phyloP scores from a whole-genome alignment of 2,329 filamentous ascomycete species.

The Phialemoniopsis sp. region DNA sequence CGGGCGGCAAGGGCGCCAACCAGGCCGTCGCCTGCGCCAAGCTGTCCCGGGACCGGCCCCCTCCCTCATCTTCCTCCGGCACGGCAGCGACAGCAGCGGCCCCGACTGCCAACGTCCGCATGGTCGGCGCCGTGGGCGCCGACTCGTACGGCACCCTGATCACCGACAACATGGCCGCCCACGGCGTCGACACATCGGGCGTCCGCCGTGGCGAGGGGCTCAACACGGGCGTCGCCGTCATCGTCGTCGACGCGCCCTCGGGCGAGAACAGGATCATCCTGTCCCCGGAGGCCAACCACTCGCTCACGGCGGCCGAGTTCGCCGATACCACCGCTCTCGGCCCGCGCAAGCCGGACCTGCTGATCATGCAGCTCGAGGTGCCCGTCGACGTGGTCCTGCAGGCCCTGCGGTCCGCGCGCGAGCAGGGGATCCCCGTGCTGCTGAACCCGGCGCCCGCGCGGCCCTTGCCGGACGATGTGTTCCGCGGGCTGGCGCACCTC shows the following conservation, averaged over 20 bases:
- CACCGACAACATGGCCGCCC: conserved; percentile 36
- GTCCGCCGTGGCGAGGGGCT: conserved; percentile 32
- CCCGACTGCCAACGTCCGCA: conserved; percentile 36
- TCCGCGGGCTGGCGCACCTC: conserved; percentile 67
- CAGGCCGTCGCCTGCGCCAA: conserved; percentile 67
- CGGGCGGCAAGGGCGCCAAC: conserved; percentile 73
- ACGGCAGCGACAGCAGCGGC: conserved; percentile 6
- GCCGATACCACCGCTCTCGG: conserved; percentile 13
- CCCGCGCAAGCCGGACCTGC: conserved; percentile 47
- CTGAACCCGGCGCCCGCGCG: conserved; percentile 88
- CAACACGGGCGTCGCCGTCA: conserved; percentile 53
- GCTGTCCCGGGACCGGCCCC: conserved; percentile 42
- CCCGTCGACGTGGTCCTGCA: conserved; percentile 61
- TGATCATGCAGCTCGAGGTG: conserved; percentile 78
- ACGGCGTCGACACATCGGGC: conserved; percentile 40
- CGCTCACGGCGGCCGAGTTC: conserved; percentile 25
- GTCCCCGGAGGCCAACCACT: conserved; percentile 48
- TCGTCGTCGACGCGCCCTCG: conserved; percentile 50
- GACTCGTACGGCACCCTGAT: conserved; percentile 46
- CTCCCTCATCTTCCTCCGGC: conserved; percentile 6
- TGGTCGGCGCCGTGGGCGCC: conserved; percentile 54
- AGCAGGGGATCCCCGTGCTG: conserved; percentile 56
- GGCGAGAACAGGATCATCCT: conserved; percentile 57
- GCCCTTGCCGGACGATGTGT: conserved; percentile 67
- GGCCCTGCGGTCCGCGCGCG: conserved; percentile 48